Base-by-base conservation (phyloP, 805 yeast species). In the Cyberlindnera subsufficiens region DNA sequence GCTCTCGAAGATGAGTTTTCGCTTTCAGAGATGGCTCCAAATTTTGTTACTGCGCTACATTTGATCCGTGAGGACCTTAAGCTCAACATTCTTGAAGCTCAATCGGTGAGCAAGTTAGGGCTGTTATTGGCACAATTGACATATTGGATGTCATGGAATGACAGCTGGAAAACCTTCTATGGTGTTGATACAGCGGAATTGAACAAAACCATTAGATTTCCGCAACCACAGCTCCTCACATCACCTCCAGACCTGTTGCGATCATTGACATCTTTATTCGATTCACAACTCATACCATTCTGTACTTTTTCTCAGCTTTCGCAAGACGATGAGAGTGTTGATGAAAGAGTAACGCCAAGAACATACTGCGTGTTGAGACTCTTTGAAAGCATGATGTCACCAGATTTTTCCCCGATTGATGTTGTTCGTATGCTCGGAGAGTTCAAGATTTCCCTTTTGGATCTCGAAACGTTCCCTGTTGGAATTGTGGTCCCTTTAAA, bases 61-160 rank as follows among this genome's bases (percentile, higher is more conserved):
- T 55, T 89, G 32, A 64, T 87, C 2, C 66, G 89, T 42, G 97
- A 91, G 59, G 97, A 91, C 46, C 60, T 73, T 37, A 71, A 74
- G 40, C 65, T 91, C 27, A 79, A 84, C 52, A 62, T 76, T 2
- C 61, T 78, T 20, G 66, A 71, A 5, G 42, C 55, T 3, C 42
- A 52, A 0, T 58, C 65, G 8, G 63, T 71, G 11, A 51, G 64
- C 4, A 61, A 62, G 29, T 52, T 90, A 25, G 78, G 83, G 0
- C 20, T 64, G 1, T 59, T 89, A 18, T 59, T 89, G n/a, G 66
- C 80, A 0, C 83, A 82, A 50, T 56, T 86, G 13, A 72, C 82
- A 0, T 51, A 67, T 11, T 77, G 86, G 80, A 75, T 82, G 77
- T 80, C 85, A 6, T 86, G 96, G 95, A 75, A 81, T 10, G 77